Conservation (phyloP, 805 yeast genomes). For the Sungouiozyma ichnusensis region DNA sequence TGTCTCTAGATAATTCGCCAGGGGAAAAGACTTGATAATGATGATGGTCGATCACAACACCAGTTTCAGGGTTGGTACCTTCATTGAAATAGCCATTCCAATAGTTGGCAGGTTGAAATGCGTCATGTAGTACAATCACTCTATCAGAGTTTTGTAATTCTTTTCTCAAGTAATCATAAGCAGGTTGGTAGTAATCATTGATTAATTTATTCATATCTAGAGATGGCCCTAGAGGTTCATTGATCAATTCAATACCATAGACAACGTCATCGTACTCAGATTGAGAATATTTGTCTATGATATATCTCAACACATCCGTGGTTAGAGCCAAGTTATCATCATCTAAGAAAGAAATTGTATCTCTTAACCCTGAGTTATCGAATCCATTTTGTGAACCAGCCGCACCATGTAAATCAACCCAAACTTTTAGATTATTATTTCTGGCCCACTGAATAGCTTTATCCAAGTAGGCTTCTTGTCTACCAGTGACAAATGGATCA, state of each 20-base stretch:
- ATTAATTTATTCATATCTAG: conserved; percentile 49
- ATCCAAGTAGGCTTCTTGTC: conserved; percentile 58
- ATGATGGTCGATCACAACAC: conserved; percentile 79
- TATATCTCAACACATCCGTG: conserved; percentile 39
- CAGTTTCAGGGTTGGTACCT: conserved; percentile 37
- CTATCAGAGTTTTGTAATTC: conserved; percentile 35
- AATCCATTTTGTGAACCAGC: conserved; percentile 96
- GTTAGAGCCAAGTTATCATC: conserved; percentile 41
- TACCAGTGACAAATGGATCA: conserved; percentile 82
- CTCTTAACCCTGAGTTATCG: conserved; percentile 86
- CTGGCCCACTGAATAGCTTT: conserved; percentile 70
- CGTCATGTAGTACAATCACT: conserved; percentile 71
- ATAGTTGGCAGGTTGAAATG: conserved; percentile 50
- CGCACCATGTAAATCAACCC: conserved; percentile 94
- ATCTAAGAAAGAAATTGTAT: conserved; percentile 41
- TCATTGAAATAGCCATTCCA: conserved; percentile 49
- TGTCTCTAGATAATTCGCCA: conserved; percentile 45
- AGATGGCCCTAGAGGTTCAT: conserved; percentile 78
- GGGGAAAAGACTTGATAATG: conserved; percentile 77
- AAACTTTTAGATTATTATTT: conserved; percentile 51
- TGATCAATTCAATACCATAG: conserved; percentile 72
- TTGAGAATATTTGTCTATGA: conserved; percentile 56
- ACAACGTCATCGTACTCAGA: conserved; percentile 57
- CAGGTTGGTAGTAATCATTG: conserved; percentile 45
- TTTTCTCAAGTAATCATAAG: conserved; percentile 54